A percentile compares a stretch with the other conserved stretches of the same genome.
Conservation (phyloP, 352 stramenopile species). For the Pythium folliculosum region DNA sequence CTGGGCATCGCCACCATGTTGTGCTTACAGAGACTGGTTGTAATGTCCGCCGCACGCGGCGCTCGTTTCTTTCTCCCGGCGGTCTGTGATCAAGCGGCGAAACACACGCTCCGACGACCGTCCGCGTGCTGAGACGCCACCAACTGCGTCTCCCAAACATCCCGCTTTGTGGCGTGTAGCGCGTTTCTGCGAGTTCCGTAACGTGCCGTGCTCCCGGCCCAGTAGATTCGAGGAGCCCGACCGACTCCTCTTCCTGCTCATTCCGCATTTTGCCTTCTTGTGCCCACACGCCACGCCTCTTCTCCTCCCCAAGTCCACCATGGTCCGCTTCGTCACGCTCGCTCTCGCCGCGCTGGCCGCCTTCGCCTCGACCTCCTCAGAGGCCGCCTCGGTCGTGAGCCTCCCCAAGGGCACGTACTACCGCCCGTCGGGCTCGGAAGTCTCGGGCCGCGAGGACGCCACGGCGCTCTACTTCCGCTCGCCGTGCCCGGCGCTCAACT, state of each 20-base stretch:
- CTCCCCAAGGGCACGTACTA: slow-evolving; percentile 30
- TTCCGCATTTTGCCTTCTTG: slow-evolving; percentile 21
- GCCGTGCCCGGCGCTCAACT: slow-evolving; percentile 47
- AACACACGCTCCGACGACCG: too few relatives aligned
- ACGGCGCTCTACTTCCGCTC: slow-evolving; percentile 32
- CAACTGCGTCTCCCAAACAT: too few relatives aligned
- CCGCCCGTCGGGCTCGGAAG: slow-evolving; percentile 24
- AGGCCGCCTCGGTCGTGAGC: background rate
- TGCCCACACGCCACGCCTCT: slow-evolving; percentile 11
- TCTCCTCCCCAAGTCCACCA: background rate
- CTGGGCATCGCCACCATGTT: too few relatives aligned
- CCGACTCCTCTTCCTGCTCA: background rate
- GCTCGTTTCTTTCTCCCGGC: too few relatives aligned
- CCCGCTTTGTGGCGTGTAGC: too few relatives aligned
- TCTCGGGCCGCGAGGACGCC: slow-evolving; percentile 29
- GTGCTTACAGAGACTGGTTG: too few relatives aligned
- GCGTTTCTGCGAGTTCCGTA: too few relatives aligned
- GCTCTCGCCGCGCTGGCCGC: slow-evolving; percentile 7
- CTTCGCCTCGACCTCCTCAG: background rate
- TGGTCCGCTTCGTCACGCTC: slow-evolving; percentile 12
- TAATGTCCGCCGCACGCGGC: too few relatives aligned
- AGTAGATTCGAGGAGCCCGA: too few relatives aligned
- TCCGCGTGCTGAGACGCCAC: too few relatives aligned
- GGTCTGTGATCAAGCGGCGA: too few relatives aligned
- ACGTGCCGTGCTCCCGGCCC: too few relatives aligned